Evolutionary conservation across 192 early-diverging fungal species (phyloP).

Genomic region (Pecoramyces ruminantium): DNA sequence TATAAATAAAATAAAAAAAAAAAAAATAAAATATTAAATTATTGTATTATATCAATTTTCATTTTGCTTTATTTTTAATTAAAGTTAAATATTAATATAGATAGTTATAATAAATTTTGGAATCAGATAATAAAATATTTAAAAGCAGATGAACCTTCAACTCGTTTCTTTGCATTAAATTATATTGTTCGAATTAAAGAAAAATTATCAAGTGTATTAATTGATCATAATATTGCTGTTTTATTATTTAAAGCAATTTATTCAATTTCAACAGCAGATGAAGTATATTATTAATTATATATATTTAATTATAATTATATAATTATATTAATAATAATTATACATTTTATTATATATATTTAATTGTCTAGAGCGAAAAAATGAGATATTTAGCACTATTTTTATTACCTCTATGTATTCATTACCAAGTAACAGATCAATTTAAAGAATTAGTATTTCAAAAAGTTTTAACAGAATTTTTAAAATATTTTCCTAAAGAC

Average conservation of each 20-base stretch:
- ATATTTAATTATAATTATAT: no score
- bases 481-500: background rate
- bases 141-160: background rate
- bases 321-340: no score
- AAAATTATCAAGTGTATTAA: background rate
- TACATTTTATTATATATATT: background rate
- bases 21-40: no score
- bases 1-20: no score
- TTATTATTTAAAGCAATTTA: background rate
- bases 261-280: background rate
- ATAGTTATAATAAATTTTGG: background rate
- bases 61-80: no score
- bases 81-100: background rate
- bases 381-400: background rate
- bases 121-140: background rate
- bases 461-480: background rate
- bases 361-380: background rate
- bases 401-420: background rate
- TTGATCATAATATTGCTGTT: background rate
- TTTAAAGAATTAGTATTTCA: background rate
- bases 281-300: background rate
- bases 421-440: background rate
- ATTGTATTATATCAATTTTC: no score
- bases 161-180: background rate
- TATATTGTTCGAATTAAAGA: background rate